Evolutionary conservation across 768 basidiomycete genomes (phyloP).

Genomic region (Suillus subalutaceus): DNA sequence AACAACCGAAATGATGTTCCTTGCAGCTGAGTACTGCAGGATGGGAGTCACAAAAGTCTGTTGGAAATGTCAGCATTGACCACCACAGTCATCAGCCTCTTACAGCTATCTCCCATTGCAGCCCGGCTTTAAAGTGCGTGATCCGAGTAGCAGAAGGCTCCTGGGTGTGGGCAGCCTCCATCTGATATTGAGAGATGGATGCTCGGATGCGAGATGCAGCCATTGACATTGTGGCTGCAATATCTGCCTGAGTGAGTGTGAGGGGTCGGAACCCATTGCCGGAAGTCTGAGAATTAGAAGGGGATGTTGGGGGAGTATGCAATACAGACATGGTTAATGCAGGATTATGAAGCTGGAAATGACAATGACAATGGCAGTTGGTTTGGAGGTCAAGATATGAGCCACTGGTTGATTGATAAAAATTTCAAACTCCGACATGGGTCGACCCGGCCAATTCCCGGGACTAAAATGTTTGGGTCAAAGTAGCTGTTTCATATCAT

Average conservation of each 20-base stretch:
- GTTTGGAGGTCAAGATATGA: not conserved
- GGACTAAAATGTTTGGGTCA: not conserved
- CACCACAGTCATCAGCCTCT: not conserved
- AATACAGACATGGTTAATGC: too few relatives aligned
- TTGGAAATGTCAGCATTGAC: not conserved
- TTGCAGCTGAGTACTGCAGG: too few relatives aligned
- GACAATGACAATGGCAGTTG: not conserved
- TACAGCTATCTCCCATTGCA: not conserved
- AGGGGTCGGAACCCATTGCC: not conserved
- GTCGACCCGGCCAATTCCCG: not conserved
- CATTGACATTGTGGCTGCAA: not conserved
- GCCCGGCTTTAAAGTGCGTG: not conserved
- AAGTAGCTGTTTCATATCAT: too few relatives aligned
- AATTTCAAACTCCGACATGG: not conserved
- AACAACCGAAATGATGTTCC: too few relatives aligned
- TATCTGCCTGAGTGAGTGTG: not conserved
- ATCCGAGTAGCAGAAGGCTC: not conserved
- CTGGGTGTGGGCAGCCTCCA: not conserved
- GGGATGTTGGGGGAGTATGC: not conserved
- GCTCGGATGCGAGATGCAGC: not conserved
- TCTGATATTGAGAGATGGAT: not conserved
- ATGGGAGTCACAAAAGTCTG: not conserved
- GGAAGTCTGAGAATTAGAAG: not conserved
- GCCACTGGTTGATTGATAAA: not conserved
- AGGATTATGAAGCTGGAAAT: not conserved